Base-by-base conservation (phyloP, 331 rosid genomes). In the Ulmus americana region DNA sequence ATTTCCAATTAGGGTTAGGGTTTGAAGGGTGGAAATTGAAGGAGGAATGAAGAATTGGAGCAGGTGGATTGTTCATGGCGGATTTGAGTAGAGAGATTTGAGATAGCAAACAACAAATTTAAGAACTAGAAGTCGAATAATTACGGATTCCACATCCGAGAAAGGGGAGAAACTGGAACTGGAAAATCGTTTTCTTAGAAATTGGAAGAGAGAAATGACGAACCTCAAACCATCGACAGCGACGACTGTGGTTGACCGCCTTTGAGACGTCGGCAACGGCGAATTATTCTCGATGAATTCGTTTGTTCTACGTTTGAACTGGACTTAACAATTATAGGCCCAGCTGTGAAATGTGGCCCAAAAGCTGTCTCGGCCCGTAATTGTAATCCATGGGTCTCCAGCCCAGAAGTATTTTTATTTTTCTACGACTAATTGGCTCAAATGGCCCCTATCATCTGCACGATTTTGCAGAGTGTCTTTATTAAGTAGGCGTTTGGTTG, bases 31-130 rank as follows among this genome's bases (percentile, higher is more conserved):
- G 65, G 48, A 66, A 51, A 63, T 55, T 52, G 70, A 68, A 70
- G 40, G 65, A 45, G n/a, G 57, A 59, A 56, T 61, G 42, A 12
- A 53, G 40, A 72, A 22, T 59, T 22, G 71, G 79, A 73, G 77
- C 61, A n/a, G 79, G 71, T n/a, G 71, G 69, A 18, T 55, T 53
- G 60, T 22, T 61, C 79, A 74, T 74, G 70, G 65, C 59, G 3
- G 10, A 39, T 54, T 8, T 41, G 0, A 28, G 35, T 54, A 28
- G 13, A 45, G 52, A 42, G 50, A 63, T 38, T 67, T 2, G 15
- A 10, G n/a, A 16, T 15, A 43, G 43, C 5, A 43, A 9, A 20
- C 10, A 38, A 22, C 14, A 13, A 39, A 59, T 11, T 18, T 8
- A 43, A 0, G 49, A 40, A 15, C 10, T 59, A 2, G 22, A 13